Percentiles rank a stretch among this genome's conserved stretches.
phyloP scores from a whole-genome alignment of 768 basidiomycete species.

The Mycena alexandri region DNA sequence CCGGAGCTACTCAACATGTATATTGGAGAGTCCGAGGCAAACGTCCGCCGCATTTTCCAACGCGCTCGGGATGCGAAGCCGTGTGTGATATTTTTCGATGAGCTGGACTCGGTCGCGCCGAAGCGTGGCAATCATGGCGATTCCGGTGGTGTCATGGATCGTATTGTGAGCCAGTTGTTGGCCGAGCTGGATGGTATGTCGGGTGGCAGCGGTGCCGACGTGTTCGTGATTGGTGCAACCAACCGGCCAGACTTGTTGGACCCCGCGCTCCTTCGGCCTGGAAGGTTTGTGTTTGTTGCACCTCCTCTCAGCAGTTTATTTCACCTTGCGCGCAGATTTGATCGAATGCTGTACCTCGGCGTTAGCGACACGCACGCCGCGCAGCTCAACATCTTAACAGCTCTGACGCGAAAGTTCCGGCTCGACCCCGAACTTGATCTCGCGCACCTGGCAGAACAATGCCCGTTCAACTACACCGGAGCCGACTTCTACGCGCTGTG shows the following conservation, averaged over 20 bases:
- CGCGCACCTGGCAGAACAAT: conserved; percentile 71
- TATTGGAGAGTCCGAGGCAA: conserved; percentile 98
- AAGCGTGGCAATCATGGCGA: conserved; percentile 96
- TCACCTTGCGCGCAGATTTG: conserved; percentile 75
- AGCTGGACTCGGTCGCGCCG: conserved; percentile 94
- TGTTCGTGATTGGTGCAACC: conserved; percentile 96
- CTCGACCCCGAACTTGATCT: conserved; percentile 79
- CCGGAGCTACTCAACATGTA: conserved; percentile 98
- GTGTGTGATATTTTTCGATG: conserved; percentile 97
- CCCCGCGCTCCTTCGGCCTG: conserved; percentile 89
- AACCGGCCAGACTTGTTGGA: conserved; percentile 95
- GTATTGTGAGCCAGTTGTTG: conserved; percentile 94
- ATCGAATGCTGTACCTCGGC: conserved; percentile 95
- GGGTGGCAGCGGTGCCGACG: conserved; percentile 71
- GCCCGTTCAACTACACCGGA: conserved; percentile 95
- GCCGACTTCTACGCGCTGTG: conserved; percentile 99
- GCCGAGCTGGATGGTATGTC: conserved; percentile 95
- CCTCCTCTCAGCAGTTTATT: not conserved
- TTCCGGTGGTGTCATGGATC: conserved; percentile 97
- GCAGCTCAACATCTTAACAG: conserved; percentile 88
- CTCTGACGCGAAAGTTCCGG: conserved; percentile 93
- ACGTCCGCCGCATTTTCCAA: conserved; percentile 93
- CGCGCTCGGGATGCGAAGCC: conserved; percentile 92
- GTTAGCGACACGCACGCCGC: conserved; percentile 89
- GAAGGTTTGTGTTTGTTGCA: conserved; percentile 64